Conservation (phyloP, 164 flowering plant species). For the Chimonanthus praecox region DNA sequence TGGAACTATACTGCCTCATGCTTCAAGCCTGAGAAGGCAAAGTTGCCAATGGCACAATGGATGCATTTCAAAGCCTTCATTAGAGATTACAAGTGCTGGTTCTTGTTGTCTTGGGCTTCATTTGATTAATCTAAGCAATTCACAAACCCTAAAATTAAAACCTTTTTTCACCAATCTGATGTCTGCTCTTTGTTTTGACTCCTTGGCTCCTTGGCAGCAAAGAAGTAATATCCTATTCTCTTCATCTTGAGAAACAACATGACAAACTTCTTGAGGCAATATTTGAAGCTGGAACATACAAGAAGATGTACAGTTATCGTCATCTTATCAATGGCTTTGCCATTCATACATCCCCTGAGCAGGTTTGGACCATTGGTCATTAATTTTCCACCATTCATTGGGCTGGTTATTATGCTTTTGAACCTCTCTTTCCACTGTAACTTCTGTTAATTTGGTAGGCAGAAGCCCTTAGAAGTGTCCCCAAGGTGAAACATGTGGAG, state of each 20-base stretch:
- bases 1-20: too few species aligned
- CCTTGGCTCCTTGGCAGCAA: slow-evolving; percentile 46
- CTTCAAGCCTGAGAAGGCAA: too few species aligned
- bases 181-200: neutral
- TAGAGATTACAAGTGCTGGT: too few species aligned
- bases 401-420: neutral
- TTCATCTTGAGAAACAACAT: slow-evolving; percentile 79
- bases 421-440: neutral
- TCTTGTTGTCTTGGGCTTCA: too few species aligned
- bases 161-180: neutral
- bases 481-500: slow-evolving; percentile 81
- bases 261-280: slow-evolving; percentile 84
- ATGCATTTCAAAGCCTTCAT: too few species aligned
- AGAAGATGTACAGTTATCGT: slow-evolving; percentile 87
- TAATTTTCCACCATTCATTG: neutral
- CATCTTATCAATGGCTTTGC: slow-evolving; percentile 95
- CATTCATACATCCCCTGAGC: slow-evolving; percentile 73
- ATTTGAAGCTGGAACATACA: slow-evolving; percentile 67
- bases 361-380: slow-evolving; percentile 43
- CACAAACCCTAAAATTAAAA: neutral
- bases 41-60: too few species aligned
- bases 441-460: slow-evolving; percentile 54
- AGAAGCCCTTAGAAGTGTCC: slow-evolving; percentile 62
- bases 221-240: slow-evolving; percentile 60
- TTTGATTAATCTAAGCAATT: too few species aligned